A percentile compares a stretch with the other conserved stretches of the same genome.
phyloP scores from a whole-genome alignment of 2,329 filamentous ascomycete species.

The Diaporthe velutina region DNA sequence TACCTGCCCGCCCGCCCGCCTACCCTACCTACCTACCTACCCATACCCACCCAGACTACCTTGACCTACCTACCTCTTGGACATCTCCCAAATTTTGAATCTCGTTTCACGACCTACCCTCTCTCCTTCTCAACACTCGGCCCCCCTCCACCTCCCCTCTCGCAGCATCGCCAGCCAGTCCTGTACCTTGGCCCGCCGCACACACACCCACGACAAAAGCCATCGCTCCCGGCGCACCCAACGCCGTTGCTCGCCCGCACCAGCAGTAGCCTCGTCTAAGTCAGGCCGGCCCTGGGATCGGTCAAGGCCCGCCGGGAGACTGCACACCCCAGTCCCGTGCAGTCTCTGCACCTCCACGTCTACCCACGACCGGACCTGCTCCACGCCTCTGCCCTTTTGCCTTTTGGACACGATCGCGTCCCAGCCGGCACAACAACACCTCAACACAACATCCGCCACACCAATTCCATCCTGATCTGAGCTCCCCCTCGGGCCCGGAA shows the following conservation, averaged over 20 bases:
- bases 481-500: constrained; percentile 45
- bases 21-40: constrained; percentile 8
- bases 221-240: constrained; percentile 24
- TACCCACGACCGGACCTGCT: constrained; percentile 37
- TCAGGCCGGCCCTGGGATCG: constrained; percentile 34
- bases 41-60: background rate
- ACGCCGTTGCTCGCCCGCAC: constrained; percentile 26
- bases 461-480: constrained; percentile 46
- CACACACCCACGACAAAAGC: constrained; percentile 27
- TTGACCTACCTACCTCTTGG: constrained; percentile 17
- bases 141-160: constrained; percentile 30
- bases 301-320: constrained; percentile 38
- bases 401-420: constrained; percentile 34
- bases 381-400: constrained; percentile 38
- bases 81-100: constrained; percentile 40
- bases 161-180: constrained; percentile 26
- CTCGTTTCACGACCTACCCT: constrained; percentile 40
- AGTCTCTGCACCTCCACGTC: constrained; percentile 41
- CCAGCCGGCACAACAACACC: constrained; percentile 43
- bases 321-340: constrained; percentile 39
- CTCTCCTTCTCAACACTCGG: constrained; percentile 37
- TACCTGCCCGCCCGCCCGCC: background rate
- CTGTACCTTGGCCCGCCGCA: background rate
- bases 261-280: constrained; percentile 41
- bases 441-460: constrained; percentile 44